phyloP scores from a whole-genome alignment of 2,329 filamentous ascomycete genomes.

The Penicillium occitanis region DNA sequence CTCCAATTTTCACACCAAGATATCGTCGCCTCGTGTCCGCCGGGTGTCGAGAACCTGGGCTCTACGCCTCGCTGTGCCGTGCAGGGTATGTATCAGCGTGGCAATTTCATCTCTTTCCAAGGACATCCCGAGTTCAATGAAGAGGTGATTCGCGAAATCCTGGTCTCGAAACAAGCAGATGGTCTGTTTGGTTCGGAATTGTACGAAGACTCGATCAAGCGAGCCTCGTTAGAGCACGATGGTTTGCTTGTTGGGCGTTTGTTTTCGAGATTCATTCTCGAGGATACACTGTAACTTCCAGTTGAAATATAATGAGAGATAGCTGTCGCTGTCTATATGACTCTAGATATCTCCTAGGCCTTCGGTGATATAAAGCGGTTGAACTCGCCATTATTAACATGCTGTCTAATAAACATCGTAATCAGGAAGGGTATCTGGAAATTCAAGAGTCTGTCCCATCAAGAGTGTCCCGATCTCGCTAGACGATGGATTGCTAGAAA shows the following conservation, averaged over 20 bases:
- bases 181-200: background rate
- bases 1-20: background rate
- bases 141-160: background rate
- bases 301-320: background rate
- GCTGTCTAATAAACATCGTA: slow-evolving; percentile 7
- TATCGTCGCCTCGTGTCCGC: background rate
- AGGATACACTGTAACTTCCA: background rate
- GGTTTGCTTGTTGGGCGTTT: background rate
- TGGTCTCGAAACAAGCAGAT: background rate
- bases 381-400: background rate
- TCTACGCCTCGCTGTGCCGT: background rate
- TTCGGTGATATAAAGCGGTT: background rate
- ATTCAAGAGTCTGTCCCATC: slow-evolving; percentile 4
- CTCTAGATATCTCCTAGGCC: background rate
- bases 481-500: background rate
- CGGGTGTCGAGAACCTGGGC: background rate
- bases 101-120: background rate
- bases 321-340: background rate
- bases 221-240: background rate
- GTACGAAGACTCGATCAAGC: background rate
- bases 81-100: background rate
- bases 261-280: background rate
- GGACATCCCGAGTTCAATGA: background rate
- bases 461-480: slow-evolving; percentile 5
- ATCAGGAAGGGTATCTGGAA: background rate